Evolutionary conservation across 345 rosid genomes (phyloP), one percentile per base, ranked within the genome.

Genomic region (Sisymbrium altissimum): DNA sequence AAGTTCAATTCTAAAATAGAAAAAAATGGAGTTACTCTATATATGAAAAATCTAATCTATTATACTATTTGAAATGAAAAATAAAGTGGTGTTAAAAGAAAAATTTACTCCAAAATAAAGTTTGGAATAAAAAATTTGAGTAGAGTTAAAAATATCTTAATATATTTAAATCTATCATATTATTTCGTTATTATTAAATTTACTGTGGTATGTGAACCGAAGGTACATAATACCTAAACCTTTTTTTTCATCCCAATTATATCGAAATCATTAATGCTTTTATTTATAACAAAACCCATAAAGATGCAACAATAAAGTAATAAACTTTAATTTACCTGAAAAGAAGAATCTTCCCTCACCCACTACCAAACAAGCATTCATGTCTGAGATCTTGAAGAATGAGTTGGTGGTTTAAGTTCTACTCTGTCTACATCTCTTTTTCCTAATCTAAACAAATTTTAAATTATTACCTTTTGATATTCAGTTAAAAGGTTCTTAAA

Each of bases 341-440:
- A 62, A 36, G 72, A 25, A 66, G 77, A 64, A 77, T 69, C 79
- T 70, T 53, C 58, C 30, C 56, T 68, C 78, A 63, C 57, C 77
- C 68, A 78, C 82, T 74, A 81, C 64, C 75, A 73, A 71, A 84
- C 80, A 73, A 73, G 78, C 83, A 80, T 84, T 82, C 81, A 81
- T 78, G 83, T 68, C 66, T 50, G 62, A 81, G 80, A 75, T 71
- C 81, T 81, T 82, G 84, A 79, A 78, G 82, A 81, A 72, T 74
- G 79, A 78, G 79, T 76, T 78, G 78, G 79, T 66, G 46, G 69
- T 60, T 61, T 68, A 50, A 61, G 5, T 75, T 67, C 10, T 56
- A 55, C 50, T 64, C 71, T 65, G 64, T 35, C 48, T 73, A 23
- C 55, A 38, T 32, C 14, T 45, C 52, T 57, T 73, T 73, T 66